Evolutionary conservation across 768 basidiomycete species (phyloP), one percentile per base, ranked within the genome.

Genomic region (Rhodotorula diobovata): DNA sequence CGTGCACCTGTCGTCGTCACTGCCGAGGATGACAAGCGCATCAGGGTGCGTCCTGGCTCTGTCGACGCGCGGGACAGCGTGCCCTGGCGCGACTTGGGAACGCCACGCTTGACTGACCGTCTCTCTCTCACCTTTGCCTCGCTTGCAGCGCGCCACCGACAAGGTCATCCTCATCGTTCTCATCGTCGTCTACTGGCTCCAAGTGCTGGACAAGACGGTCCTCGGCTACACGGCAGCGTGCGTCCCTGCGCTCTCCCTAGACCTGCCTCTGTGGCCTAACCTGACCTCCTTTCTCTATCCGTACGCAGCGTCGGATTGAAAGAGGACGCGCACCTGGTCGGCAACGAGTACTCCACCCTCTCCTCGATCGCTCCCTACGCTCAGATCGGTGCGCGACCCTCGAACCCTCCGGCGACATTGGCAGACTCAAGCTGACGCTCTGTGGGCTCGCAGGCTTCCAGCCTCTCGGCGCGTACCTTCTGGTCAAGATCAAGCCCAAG

Each of bases 181-280:
- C 32, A 66, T 72, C 51, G 11, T 79, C 78, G 79, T 80, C 12
- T 81, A 80, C 70, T 79, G 80, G 75, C 66, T 81, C 14, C 80
- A 81, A 71, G 79, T 79, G 63, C 70, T 76, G 66, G 80, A 79
- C 73, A 78, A 80, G 71, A 68, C 37, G 41, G 56, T 75, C 20
- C 43, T 81, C 34, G 80, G 79, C 56, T 77, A 18, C 4, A 35
- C 77, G 46, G 74, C 75, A 25, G 77, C 79, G 54, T 35, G 11
- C 54, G 20, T 34, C 34, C 6, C 21, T 15, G 32, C 9, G 2
- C 2, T 20, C 54, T 18, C 35, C 15, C 30, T 32, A 2, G 20
- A 18, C 10, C 53, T 12, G 8, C 53, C 15, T 6, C 30, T 18
- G 14, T 2, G 4, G 8, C 7, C 53, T 32, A 14, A 12, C 53